Evolutionary conservation across 2,329 filamentous ascomycete species (phyloP).

Genomic region (Verticillium klebahnii): DNA sequence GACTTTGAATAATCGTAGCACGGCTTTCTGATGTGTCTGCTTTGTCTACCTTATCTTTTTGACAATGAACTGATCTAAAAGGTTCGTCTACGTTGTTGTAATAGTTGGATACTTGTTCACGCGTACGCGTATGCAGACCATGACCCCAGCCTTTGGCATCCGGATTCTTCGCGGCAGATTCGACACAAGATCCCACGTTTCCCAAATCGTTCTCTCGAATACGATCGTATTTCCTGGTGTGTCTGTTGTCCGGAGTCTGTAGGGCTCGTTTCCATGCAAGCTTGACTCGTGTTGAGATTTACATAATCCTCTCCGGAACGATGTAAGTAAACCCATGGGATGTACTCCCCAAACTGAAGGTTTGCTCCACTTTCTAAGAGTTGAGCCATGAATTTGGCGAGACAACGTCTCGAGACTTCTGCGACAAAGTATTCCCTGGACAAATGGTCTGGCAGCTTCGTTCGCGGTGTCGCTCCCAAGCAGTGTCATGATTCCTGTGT

Average conservation of each 20-base stretch:
- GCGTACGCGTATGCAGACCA: too few relatives aligned
- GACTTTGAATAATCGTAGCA: too few relatives aligned
- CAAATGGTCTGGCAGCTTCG: neutral
- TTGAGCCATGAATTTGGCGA: neutral
- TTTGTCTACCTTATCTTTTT: too few relatives aligned
- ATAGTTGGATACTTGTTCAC: too few relatives aligned
- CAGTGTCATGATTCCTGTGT: neutral
- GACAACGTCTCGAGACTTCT: neutral
- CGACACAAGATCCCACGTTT: too few relatives aligned
- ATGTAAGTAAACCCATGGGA: too few relatives aligned
- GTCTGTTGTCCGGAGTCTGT: neutral
- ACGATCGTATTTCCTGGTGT: neutral
- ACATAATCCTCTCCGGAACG: neutral
- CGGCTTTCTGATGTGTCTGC: too few relatives aligned
- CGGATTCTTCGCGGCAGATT: too few relatives aligned
- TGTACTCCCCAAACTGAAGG: neutral
- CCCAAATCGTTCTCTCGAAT: neutral
- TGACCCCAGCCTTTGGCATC: too few relatives aligned
- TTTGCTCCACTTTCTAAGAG: neutral
- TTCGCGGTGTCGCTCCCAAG: neutral
- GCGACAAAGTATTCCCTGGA: neutral
- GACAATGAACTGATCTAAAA: too few relatives aligned
- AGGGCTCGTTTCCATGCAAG: neutral
- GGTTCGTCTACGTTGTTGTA: too few relatives aligned
- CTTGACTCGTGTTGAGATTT: neutral